These are phyloP conservation scores for Firmiana major DNA, from an alignment of 345 rosid species.

Conservation along the genomic window DNA sequence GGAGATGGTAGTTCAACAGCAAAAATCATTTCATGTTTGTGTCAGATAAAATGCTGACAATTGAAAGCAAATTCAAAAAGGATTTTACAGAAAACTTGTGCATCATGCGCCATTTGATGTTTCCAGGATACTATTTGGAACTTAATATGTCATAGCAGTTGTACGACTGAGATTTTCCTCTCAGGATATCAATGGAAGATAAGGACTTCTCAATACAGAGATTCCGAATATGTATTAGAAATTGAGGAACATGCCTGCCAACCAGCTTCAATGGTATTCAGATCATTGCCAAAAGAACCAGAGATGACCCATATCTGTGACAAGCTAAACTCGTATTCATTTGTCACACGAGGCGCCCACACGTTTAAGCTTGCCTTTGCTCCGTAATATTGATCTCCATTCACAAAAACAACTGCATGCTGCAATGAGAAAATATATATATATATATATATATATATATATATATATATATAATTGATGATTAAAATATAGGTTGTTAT, in stretches of 20 bases:
- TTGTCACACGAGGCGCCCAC: slow-evolving; percentile 78
- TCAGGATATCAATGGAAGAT: not conserved
- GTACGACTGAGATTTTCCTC: not conserved
- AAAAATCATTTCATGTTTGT: not conserved
- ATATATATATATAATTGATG: no score
- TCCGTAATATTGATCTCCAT: slow-evolving; percentile 84
- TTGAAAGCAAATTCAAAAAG: not conserved
- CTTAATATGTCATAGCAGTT: not conserved
- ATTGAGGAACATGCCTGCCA: slow-evolving; percentile 67
- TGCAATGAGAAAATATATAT: slow-evolving; percentile 32
- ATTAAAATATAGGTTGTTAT: not conserved
- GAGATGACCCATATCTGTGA: slow-evolving; percentile 96
- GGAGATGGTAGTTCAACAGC: not conserved
- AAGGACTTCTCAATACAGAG: not conserved
- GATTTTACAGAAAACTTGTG: not conserved
- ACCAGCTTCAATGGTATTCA: slow-evolving; percentile 97
- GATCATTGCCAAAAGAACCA: slow-evolving; percentile 87
- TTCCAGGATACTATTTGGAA: not conserved
- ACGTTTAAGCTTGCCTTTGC: slow-evolving; percentile 91
- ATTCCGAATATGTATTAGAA: not conserved
- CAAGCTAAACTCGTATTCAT: slow-evolving; percentile 79
- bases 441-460: no score
- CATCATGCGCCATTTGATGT: not conserved
- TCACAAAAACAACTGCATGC: slow-evolving; percentile 93
- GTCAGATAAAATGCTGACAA: not conserved